Base-by-base conservation (phyloP, 768 basidiomycete genomes). In the Suillus variegatus region DNA sequence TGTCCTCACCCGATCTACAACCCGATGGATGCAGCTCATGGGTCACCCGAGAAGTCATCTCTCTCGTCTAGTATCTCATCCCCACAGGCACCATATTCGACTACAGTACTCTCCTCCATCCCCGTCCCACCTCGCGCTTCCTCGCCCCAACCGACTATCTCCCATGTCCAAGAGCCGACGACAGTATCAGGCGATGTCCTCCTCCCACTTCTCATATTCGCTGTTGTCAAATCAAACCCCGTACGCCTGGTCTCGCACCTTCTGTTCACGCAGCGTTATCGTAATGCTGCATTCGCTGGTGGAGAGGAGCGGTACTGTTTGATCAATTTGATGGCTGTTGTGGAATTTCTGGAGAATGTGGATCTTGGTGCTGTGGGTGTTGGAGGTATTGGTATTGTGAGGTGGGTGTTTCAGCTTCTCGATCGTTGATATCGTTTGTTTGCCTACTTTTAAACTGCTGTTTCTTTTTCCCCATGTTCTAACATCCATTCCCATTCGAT, bases 301-400 rank as follows among this genome's bases (percentile, higher is more conserved):
- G 95, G 95, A 3, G 95, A 98, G 72, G 93, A 94, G 71, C 89
- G 88, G 57, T 99, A 95, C 71, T 98, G 95, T 65, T 83, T 97
- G 47, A 92, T 98, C 75, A 99, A 97, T 76, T 81, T 97, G 46
- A 88, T 96, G 82, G 97, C 97, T 13, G 95, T 97, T 6, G 93
- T 93, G 1, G 96, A 98, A 74, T 99, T 98, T 75, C 81, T 98
- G 61, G 95, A 97, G 79, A 93, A 95, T 73, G 94, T 98, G 43
- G 95, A 98, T 78, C 81, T 97, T 64, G 89, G 85, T 9, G 86
- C 83, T 1, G 79, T 92, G 22, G 89, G 85, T 0, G 77, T 94
- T 7, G 86, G 84, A 61, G 84, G 83, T 41, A 86, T 86, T 63
- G 81, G 80, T 57, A 81, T 86, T 4, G 75, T 88, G 70, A 90